phyloP scores from a whole-genome alignment of 2,329 filamentous ascomycete species.

The Alternaria brassicicola region DNA sequence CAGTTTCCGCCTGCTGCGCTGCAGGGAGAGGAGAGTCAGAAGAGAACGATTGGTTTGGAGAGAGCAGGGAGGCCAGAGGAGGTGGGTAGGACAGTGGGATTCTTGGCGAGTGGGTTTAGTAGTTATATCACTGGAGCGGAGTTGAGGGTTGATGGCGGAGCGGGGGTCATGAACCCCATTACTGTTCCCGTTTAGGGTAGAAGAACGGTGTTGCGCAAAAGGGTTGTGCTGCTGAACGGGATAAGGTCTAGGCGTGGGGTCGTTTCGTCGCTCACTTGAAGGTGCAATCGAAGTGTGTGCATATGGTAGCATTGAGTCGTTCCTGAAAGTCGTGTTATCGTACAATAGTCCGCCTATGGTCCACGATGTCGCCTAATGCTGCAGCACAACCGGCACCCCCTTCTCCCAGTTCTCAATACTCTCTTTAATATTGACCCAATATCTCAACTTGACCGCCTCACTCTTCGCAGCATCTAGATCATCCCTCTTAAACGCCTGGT shows the following conservation, averaged over 20 bases:
- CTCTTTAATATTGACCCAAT: slow-evolving; percentile 89
- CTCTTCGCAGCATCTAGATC: slow-evolving; percentile 69
- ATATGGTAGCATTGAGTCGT: background rate
- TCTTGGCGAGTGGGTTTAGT: slow-evolving; percentile 67
- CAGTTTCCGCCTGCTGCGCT: slow-evolving; percentile 63
- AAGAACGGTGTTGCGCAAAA: background rate
- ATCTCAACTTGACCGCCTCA: slow-evolving; percentile 79
- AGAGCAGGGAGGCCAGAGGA: slow-evolving; percentile 63
- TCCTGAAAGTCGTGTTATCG: background rate
- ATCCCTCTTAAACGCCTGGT: slow-evolving; percentile 67
- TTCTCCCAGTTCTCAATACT: slow-evolving; percentile 83
- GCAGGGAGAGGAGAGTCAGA: slow-evolving; percentile 57
- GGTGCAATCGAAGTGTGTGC: background rate
- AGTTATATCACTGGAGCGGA: slow-evolving; percentile 68
- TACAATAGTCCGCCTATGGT: background rate
- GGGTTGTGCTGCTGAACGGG: background rate
- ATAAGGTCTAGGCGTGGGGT: background rate
- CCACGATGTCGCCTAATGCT: slow-evolving; percentile 53
- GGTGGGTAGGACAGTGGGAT: slow-evolving; percentile 65
- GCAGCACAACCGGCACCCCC: slow-evolving; percentile 66
- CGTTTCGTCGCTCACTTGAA: background rate
- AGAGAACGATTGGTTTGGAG: slow-evolving; percentile 63
- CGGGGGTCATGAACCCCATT: slow-evolving; percentile 51
- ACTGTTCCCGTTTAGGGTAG: slow-evolving; percentile 42
- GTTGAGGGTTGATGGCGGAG: slow-evolving; percentile 67